Base-by-base conservation (phyloP, 805 yeast genomes). In the Priceomyces haplophilus region DNA sequence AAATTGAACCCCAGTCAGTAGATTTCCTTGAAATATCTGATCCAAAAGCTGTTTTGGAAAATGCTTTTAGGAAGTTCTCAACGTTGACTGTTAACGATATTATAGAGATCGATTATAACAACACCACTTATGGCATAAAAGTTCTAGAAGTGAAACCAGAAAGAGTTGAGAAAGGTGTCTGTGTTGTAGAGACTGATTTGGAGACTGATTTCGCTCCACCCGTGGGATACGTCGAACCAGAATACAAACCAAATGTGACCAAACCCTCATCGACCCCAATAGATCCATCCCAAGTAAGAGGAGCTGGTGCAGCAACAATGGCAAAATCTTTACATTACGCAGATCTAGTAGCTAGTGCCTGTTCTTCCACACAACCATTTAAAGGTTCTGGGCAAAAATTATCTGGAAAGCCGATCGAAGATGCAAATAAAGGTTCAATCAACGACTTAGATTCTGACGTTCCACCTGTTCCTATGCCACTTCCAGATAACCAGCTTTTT, bases 121-220 rank as follows among this genome's bases (percentile, higher is more conserved):
- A 85, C 50, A 78, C 83, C 17, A 68, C 79, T 2, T 93, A 79
- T 58, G 83, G 82, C 18, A 88, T 93, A 47, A 85, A 82, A 58
- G 90, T 93, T 15, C 67, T 91, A 36, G 97, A 93, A 54, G 87
- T 81, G 20, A 87, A 87, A 55, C 98, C 98, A 0, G 86, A 83
- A 40, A 73, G 80, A 1, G 53, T 62, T 5, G 66, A 70, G 6
- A 67, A 76, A 25, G 86, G 96, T 45, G 83, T 91, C 11, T 91
- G 97, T 72, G 97, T 93, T 4, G 88, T 93, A 20, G 99, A 93
- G 60, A 93, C 99, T 0, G 99, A 93, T 67, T 73, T 93, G 47
- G 96, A 88, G 45, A 95, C 97, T 0, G 99, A 93, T 59, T 93
- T 93, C 69, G 98, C 97, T 1, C 96, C 99, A 2, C 99, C 99